phyloP scores from a whole-genome alignment of 2,329 filamentous ascomycete species.

The Fusarium paranaense region DNA sequence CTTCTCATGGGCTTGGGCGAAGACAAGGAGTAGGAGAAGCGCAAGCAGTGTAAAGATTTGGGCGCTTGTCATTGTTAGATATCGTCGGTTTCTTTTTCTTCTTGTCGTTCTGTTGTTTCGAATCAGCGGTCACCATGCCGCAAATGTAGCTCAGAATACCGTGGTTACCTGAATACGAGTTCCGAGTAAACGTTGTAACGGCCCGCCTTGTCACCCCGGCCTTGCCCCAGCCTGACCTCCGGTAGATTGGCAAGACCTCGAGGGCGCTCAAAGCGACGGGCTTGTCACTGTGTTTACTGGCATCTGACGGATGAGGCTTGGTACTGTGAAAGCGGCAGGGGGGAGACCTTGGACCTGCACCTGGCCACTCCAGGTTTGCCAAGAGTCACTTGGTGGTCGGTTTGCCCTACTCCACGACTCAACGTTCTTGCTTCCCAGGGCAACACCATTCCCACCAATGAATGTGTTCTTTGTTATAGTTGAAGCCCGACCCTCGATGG shows the following conservation, averaged over 20 bases:
- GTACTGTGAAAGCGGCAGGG: neutral
- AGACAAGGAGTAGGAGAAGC: neutral
- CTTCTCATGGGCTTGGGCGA: neutral
- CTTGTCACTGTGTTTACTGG: neutral
- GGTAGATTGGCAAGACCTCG: neutral
- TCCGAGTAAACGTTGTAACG: neutral
- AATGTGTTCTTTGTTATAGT: no score
- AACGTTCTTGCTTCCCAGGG: no score
- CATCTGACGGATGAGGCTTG: neutral
- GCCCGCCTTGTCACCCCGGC: neutral
- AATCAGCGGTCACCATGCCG: neutral
- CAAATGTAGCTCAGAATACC: neutral
- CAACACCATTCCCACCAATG: no score
- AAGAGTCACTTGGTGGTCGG: no score
- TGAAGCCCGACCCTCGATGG: no score
- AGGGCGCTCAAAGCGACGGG: neutral
- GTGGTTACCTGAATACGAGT: neutral
- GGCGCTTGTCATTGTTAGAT: neutral
- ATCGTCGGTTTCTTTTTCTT: neutral
- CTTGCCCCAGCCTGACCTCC: neutral
- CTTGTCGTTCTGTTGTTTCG: neutral
- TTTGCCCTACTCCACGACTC: no score
- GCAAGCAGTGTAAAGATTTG: no score
- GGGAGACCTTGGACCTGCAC: neutral
- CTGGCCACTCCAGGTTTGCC: no score